Evolutionary conservation across 345 rosid genomes (phyloP), one percentile per base, ranked within the genome.

Genomic region (Salix arbutifolia): DNA sequence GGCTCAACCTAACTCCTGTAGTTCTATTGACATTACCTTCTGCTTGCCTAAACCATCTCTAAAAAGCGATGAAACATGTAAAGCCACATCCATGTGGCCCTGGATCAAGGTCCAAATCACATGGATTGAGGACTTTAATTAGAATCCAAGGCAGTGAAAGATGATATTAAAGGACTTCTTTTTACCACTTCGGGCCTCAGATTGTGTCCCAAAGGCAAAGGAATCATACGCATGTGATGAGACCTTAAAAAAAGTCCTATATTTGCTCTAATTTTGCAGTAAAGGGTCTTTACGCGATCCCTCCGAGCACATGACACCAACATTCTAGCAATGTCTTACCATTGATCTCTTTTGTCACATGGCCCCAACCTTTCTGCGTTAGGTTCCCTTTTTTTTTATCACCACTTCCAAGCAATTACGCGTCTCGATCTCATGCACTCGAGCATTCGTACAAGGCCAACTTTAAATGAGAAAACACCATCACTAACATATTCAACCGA

Each of bases 81-180:
- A 28, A 37, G 60, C 28, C 21, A 26, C 26, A 38, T 48, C 31
- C 71, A 58, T 67, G 53, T 42, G 74, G 79, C 68, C 70, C 73
- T 68, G 61, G 65, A 40, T 73, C 70, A 62, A 60, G 76, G 46
- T 72, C 28, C 74, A 64, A 76, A 46, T 74, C 88, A 85, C 87
- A 82, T 84, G 88, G 64, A 74, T 76, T 70, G 65, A 79, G 71
- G 78, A 74, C 85, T 80, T 83, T 76, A 80, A 78, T 78, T 80
- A 82, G 87, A 81, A 83, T 87, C 86, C 90, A 82, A 87, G 83
- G 85, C 11, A 78, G 73, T 75, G 81, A 66, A 72, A 79, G 46
- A 65, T 31, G 26, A 72, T 58, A 64, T 74, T 67, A 56, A 74
- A 80, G 68, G 69, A 44, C 26, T 78, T 60, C 10, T 68, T 76